Base-by-base conservation (phyloP, 139 green algal genomes). In the Raphidocelis subcapitata region DNA sequence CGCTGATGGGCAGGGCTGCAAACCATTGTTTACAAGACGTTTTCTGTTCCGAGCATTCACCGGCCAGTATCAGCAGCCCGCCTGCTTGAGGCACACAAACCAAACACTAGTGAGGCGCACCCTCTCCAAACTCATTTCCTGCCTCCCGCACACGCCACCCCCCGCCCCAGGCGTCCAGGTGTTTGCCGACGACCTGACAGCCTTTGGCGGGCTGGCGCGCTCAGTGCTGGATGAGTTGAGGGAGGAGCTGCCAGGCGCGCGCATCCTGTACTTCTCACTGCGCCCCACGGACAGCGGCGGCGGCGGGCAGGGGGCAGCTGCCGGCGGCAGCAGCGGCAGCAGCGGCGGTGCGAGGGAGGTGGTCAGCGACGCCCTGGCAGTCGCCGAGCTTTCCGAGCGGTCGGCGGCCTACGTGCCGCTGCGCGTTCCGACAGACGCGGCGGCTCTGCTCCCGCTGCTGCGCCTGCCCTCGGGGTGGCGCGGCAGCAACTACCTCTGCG, bases 141-240 rank as follows among this genome's bases (percentile, higher is more conserved):
- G 8, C 41, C 41, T 49, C 41, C 8, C 41, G 41, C 41, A 49
- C 8, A 49, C 12, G 41, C 41, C 41, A 12, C 41, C 41, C 33
- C 47, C 65, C 59, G 28, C 32, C 44, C 18, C 72, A 87, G 89
- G 88, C 3, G 83, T 94, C 44, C 88, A 93, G 71, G 77, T 84
- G 26, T 57, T 90, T 14, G 73, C 67, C 2, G 89, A 94, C 47
- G 88, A 94, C 73, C 29, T 83, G 46, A 82, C 56, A 0, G 82
- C 81, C 1, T 94, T 83, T 69, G 89, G 89, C 12, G 54, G 67
- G 23, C 36, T 90, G 23, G 57, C 72, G 0, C 55, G 60, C 1
- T 47, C 81, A 1, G 52, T 84, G 18, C 52, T 93, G 65, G 33
- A 76, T 33, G 81, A 86, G 63, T 64, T 84, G 31, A 35, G 68